Evolutionary conservation across 306 rosid species (phyloP), one percentile per base, ranked within the genome.

Genomic region (Bauhinia variegata): DNA sequence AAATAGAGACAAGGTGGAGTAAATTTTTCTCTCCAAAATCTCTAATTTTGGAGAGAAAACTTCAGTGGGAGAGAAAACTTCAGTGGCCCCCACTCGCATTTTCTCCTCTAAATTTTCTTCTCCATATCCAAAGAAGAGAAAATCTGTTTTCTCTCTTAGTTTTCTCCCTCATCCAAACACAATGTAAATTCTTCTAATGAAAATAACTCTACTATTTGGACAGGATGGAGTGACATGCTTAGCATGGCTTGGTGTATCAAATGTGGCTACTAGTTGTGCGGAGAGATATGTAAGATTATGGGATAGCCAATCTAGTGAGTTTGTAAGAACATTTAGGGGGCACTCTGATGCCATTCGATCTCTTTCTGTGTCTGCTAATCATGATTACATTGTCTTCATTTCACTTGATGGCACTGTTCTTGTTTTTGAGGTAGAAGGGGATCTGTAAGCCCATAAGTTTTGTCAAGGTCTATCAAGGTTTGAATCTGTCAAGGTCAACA

Each of bases 161-260:
- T n/a, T n/a, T n/a, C n/a, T n/a, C n/a, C n/a, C n/a, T n/a, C n/a
- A n/a, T n/a, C n/a, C n/a, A n/a, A n/a, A n/a, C n/a, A n/a, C n/a
- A n/a, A n/a, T n/a, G n/a, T n/a, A n/a, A n/a, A n/a, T 9, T 19
- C 31, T 36, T 61, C 49, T 78, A 54, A 76, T 49, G 65, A 51
- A 78, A 17, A 16, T 37, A 42, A 19, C 8, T 55, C 42, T 50
- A 18, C 17, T n/a, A 32, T 72, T 57, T 82, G 67, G 30, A 8
- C 85, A 92, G 98, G 86, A 81, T 68, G 97, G 88, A 59, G 97
- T 89, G 60, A 75, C 89, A 19, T 89, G 96, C 68, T 79, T 90
- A 76, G 48, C 87, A 19, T 93, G 98, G 98, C 82, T 89, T 14
- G 95, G 95, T 34, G 70, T 72, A 23, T 83, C 84, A 0, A 72